Conservation (phyloP, 2,329 filamentous ascomycete genomes). For the Aureobasidium sp. region DNA sequence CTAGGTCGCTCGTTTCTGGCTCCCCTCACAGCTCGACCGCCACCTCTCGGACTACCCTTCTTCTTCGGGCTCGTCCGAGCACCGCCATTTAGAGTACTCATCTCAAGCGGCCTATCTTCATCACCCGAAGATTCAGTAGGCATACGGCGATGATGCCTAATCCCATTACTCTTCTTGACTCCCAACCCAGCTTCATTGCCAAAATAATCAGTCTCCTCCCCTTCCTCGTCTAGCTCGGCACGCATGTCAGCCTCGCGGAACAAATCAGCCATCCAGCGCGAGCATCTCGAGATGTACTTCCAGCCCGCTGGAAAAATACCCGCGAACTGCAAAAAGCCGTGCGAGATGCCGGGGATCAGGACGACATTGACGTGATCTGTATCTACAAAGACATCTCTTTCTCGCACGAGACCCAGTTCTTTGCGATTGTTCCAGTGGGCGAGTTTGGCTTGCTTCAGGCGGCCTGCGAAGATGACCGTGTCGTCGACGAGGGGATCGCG, state of each 20-base stretch:
- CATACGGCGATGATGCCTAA: constrained; percentile 40
- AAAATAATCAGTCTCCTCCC: constrained; percentile 21
- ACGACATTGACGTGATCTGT: constrained; percentile 73
- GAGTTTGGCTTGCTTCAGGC: constrained; percentile 71
- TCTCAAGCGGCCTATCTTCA: constrained; percentile 76
- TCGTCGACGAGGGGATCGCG: constrained; percentile 93
- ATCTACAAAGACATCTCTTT: constrained; percentile 53
- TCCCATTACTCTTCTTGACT: background rate
- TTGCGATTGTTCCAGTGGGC: constrained; percentile 49
- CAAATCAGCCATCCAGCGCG: constrained; percentile 72
- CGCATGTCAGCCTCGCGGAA: constrained; percentile 49
- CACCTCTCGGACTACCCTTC: constrained; percentile 10
- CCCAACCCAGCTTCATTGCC: constrained; percentile 6
- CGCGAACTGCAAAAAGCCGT: constrained; percentile 92
- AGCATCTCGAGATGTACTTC: constrained; percentile 75
- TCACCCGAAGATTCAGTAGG: constrained; percentile 62
- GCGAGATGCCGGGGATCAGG: constrained; percentile 80
- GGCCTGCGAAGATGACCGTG: constrained; percentile 89
- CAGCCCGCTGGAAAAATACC: constrained; percentile 82
- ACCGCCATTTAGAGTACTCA: constrained; percentile 40
- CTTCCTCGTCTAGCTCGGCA: constrained; percentile 10
- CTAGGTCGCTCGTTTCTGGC: constrained; percentile 22
- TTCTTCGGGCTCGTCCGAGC: constrained; percentile 19
- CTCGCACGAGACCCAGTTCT: constrained; percentile 48
- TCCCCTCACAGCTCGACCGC: constrained; percentile 16